Conservation (phyloP, 495 filamentous ascomycete genomes). For the Xylaria acuta region DNA sequence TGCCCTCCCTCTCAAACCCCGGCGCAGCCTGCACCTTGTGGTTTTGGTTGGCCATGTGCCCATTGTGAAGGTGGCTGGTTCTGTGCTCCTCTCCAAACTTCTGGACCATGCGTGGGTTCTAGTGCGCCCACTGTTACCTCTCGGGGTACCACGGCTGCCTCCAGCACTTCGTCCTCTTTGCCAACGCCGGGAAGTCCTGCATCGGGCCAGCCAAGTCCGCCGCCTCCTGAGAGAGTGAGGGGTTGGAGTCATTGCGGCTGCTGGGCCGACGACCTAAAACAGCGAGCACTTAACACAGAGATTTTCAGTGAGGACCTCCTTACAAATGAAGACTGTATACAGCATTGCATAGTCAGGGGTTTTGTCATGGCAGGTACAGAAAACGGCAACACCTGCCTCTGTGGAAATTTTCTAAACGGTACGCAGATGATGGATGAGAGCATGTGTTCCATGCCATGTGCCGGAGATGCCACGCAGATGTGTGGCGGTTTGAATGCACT, state of each 20-base stretch:
- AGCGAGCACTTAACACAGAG: slow-evolving; percentile 58
- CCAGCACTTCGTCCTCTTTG: slow-evolving; percentile 26
- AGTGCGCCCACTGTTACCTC: slow-evolving; percentile 22
- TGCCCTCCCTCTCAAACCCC: slow-evolving; percentile 50
- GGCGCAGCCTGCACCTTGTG: slow-evolving; percentile 49
- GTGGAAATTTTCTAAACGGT: slow-evolving; percentile 56
- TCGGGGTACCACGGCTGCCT: slow-evolving; percentile 26
- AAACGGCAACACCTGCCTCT: slow-evolving; percentile 70
- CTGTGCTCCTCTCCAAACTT: slow-evolving; percentile 42
- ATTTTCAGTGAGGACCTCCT: slow-evolving; percentile 53
- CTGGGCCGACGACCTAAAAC: slow-evolving; percentile 55
- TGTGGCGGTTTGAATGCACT: slow-evolving; percentile 57
- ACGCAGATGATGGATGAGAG: slow-evolving; percentile 49
- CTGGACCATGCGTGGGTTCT: slow-evolving; percentile 26
- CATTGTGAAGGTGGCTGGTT: slow-evolving; percentile 49
- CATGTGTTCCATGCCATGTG: slow-evolving; percentile 52
- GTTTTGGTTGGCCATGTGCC: slow-evolving; percentile 50
- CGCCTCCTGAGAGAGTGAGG: slow-evolving; percentile 30
- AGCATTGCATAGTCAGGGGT: slow-evolving; percentile 59
- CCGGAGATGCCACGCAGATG: slow-evolving; percentile 48
- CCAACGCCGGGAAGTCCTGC: slow-evolving; percentile 21
- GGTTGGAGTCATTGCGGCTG: slow-evolving; percentile 66
- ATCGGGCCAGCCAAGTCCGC: slow-evolving; percentile 24
- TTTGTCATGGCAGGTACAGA: slow-evolving; percentile 67
- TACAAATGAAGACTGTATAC: slow-evolving; percentile 65